Evolutionary conservation across 164 flowering plant species (phyloP).

Genomic region (Brasenia schreberi): DNA sequence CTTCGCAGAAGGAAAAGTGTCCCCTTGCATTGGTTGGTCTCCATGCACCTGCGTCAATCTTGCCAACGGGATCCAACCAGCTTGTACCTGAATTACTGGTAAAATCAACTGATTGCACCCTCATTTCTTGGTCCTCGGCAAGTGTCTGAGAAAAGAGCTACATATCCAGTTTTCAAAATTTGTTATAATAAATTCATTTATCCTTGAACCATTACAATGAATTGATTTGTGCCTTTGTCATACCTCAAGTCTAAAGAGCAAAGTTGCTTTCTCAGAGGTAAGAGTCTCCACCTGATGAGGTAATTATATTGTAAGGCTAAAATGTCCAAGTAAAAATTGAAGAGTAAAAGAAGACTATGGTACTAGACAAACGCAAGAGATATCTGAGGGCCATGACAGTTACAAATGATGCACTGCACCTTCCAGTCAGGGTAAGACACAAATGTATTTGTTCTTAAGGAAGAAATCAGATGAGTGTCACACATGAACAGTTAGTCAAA

Average conservation of each 20-base stretch:
- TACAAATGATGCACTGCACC: no score
- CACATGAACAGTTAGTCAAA: no score
- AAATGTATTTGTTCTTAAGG: no score
- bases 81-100: slow-evolving; percentile 1
- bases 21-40: slow-evolving; percentile 24
- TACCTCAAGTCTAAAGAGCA: slow-evolving; percentile 86
- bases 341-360: no score
- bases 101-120: slow-evolving; percentile 10
- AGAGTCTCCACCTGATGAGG: slow-evolving; percentile 66
- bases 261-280: slow-evolving; percentile 81
- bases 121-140: slow-evolving; percentile 50
- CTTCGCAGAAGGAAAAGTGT: slow-evolving; percentile 36
- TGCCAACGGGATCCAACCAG: slow-evolving; percentile 19
- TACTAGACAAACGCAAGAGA: no score
- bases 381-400: no score
- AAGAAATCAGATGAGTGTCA: no score
- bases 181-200: neutral
- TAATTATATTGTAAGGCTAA: neutral
- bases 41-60: slow-evolving; percentile 48
- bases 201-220: neutral
- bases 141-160: slow-evolving; percentile 33
- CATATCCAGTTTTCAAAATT: neutral
- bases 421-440: no score
- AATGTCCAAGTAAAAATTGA: no score
- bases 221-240: neutral